Evolutionary conservation across 495 filamentous ascomycete genomes (phyloP).

Genomic region (Penicillium waksmanii): DNA sequence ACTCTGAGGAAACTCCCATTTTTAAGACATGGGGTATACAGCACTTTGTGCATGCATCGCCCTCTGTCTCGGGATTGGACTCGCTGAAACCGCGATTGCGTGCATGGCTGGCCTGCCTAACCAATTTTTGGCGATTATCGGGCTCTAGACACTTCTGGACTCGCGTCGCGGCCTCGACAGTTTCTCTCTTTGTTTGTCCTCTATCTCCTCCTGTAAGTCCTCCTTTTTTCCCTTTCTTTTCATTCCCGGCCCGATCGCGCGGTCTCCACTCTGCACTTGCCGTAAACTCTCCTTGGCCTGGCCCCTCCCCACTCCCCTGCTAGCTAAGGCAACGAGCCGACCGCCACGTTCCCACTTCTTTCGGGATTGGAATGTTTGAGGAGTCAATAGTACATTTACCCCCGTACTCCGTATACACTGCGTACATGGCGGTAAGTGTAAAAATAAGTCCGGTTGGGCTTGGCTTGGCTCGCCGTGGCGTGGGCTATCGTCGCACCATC

Average conservation of each 20-base stretch:
- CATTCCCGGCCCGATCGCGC: constrained; percentile 2
- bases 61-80: not conserved
- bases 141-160: not conserved
- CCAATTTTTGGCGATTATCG: not conserved
- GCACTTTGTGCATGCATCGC: not conserved
- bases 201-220: not conserved
- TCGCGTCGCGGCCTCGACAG: not conserved
- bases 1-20: not conserved
- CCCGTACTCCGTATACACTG: no score
- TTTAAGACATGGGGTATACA: constrained; percentile 11
- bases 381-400: constrained; percentile 8
- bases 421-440: not conserved
- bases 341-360: not conserved
- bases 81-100: constrained; percentile 5
- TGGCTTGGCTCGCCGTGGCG: constrained; percentile 8
- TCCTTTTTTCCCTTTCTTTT: not conserved
- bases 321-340: not conserved
- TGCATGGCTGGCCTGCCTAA: not conserved
- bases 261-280: constrained; percentile 1
- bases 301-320: not conserved
- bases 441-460: not conserved
- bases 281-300: not conserved
- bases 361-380: not conserved
- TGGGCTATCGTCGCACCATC: constrained; percentile 27
- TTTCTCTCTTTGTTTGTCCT: not conserved